These are phyloP conservation scores for Panaeolus papilionaceus DNA, from an alignment of 768 basidiomycete species.

Conservation along the genomic window DNA sequence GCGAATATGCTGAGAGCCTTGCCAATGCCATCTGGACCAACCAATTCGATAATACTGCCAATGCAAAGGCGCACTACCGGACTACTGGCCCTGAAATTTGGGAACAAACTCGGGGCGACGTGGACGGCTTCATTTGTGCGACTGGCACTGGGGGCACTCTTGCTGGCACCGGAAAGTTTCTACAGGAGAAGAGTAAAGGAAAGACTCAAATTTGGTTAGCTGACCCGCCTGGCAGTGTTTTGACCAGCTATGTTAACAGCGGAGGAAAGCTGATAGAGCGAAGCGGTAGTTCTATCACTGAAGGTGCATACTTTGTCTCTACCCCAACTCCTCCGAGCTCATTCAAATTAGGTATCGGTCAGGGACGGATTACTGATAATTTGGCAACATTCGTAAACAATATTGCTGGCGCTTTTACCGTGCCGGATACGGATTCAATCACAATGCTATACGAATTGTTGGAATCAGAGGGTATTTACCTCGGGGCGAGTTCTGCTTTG, in stretches of 20 bases:
- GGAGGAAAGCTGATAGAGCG: slow-evolving; percentile 82
- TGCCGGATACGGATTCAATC: slow-evolving; percentile 90
- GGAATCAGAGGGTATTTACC: slow-evolving; percentile 91
- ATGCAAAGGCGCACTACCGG: slow-evolving; percentile 84
- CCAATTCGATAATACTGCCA: slow-evolving; percentile 97
- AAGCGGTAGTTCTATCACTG: slow-evolving; percentile 88
- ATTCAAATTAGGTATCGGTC: slow-evolving; percentile 80
- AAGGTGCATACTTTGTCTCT: slow-evolving; percentile 58
- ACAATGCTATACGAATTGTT: slow-evolving; percentile 93
- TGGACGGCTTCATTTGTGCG: slow-evolving; percentile 93
- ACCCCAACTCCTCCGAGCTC: slow-evolving; percentile 7
- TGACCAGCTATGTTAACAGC: slow-evolving; percentile 82
- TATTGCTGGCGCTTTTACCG: slow-evolving; percentile 82
- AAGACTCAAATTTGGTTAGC: slow-evolving; percentile 92
- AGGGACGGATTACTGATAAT: slow-evolving; percentile 95
- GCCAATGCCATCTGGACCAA: slow-evolving; percentile 94
- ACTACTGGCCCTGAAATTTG: slow-evolving; percentile 98
- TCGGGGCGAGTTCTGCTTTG: slow-evolving; percentile 92
- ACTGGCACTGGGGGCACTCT: slow-evolving; percentile 98
- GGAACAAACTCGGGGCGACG: slow-evolving; percentile 78
- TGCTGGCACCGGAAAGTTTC: slow-evolving; percentile 83
- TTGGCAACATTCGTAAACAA: slow-evolving; percentile 81
- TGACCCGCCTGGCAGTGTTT: slow-evolving; percentile 95
- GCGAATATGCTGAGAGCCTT: slow-evolving; percentile 76
- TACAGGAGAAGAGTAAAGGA: slow-evolving; percentile 83